Conservation (phyloP, 768 basidiomycete species). For the Boletus sp. region DNA sequence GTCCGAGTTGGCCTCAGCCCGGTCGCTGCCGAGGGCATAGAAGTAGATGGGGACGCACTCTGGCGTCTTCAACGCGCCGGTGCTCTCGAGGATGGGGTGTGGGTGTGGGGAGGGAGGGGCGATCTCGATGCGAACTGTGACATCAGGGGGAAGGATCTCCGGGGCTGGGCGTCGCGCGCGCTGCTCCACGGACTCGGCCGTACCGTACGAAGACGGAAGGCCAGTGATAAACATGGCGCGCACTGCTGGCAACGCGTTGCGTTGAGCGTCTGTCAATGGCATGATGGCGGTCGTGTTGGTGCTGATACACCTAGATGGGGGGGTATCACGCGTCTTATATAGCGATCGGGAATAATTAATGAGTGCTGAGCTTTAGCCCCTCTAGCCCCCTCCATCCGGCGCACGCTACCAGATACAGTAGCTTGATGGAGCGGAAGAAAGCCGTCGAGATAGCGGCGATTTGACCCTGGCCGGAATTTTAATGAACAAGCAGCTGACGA, state of each 20-base stretch:
- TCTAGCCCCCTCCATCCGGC: no score
- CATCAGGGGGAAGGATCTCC: conserved; percentile 7
- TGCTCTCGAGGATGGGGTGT: not conserved
- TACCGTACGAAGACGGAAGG: not conserved
- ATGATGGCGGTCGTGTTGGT: not conserved
- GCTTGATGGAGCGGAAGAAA: no score
- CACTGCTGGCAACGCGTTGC: not conserved
- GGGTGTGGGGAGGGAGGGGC: conserved; percentile 10
- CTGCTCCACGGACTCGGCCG: no score
- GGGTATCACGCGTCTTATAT: not conserved
- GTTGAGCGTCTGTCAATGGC: conserved; percentile 19
- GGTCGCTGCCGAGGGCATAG: conserved; percentile 3
- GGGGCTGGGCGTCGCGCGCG: no score
- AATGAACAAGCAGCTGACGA: no score
- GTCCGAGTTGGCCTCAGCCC: not conserved
- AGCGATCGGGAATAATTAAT: not conserved
- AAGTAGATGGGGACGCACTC: conserved; percentile 25
- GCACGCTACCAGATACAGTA: no score
- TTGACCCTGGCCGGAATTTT: no score
- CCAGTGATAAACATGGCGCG: not conserved
- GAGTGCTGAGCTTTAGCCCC: no score
- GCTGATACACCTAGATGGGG: no score
- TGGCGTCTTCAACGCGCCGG: conserved; percentile 6
- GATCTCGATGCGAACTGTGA: conserved; percentile 16
- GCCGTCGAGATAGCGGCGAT: no score